Evolutionary conservation across 2,329 filamentous ascomycete genomes (phyloP).

Genomic region (Aphanocladium album): DNA sequence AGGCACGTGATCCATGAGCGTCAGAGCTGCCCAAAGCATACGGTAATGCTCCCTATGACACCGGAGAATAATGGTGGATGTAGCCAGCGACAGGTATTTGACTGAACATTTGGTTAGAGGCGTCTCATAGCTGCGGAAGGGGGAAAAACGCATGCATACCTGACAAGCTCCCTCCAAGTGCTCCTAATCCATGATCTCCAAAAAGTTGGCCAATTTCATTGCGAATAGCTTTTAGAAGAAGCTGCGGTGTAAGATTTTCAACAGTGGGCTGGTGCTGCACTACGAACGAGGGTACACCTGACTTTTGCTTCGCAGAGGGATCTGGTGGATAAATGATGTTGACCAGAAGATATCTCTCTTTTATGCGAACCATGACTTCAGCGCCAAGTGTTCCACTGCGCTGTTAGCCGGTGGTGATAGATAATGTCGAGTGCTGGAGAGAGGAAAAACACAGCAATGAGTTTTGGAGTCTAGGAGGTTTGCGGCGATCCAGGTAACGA

Average conservation of each 20-base stretch:
- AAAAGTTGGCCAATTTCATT: constrained; percentile 68
- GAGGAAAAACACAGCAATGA: not conserved
- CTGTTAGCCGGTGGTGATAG: not conserved
- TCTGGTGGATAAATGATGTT: constrained; percentile 81
- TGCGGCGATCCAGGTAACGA: not conserved
- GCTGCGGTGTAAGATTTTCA: constrained; percentile 60
- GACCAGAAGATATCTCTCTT: constrained; percentile 92
- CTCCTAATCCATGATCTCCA: constrained; percentile 83
- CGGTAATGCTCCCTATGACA: constrained; percentile 78
- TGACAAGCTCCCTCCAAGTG: constrained; percentile 62
- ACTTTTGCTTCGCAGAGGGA: constrained; percentile 27
- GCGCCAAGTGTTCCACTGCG: not conserved
- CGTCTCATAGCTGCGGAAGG: not conserved
- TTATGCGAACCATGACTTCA: constrained; percentile 79
- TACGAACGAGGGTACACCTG: constrained; percentile 54
- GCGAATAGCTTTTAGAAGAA: constrained; percentile 65
- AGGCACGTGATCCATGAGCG: constrained; percentile 69
- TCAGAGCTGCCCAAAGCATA: constrained; percentile 84
- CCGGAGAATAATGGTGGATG: constrained; percentile 86
- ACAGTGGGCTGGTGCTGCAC: constrained; percentile 75
- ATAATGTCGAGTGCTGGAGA: not conserved
- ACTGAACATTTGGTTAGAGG: constrained; percentile 45
- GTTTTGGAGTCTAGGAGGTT: not conserved
- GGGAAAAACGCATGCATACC: constrained; percentile 42
- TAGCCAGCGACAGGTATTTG: constrained; percentile 89